A percentile compares a stretch with the other conserved stretches of the same genome.
phyloP scores from a whole-genome alignment of 345 rosid genomes.

The Pistacia integerrima region DNA sequence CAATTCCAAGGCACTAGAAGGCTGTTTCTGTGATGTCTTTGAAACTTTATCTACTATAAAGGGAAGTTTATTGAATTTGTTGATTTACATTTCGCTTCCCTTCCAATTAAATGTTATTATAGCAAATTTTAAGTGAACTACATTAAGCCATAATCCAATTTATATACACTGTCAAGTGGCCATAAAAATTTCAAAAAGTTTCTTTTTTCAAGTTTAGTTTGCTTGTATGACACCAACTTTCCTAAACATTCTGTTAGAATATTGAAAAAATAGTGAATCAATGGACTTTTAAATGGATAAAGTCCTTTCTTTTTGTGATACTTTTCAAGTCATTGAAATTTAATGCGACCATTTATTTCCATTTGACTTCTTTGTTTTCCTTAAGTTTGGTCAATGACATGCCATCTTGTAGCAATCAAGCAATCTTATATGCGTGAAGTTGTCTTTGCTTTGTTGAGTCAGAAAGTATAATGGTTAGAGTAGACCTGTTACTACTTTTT shows the following conservation, averaged over 20 bases:
- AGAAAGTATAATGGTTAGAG: neutral
- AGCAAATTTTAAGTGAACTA: neutral
- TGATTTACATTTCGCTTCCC: neutral
- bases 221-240: neutral
- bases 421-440: neutral
- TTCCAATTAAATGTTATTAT: neutral
- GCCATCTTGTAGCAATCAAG: neutral
- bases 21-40: neutral
- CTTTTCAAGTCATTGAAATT: neutral
- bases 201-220: neutral
- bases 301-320: neutral
- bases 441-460: neutral
- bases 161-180: neutral
- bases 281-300: neutral
- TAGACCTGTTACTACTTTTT: neutral
- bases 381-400: neutral
- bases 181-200: neutral
- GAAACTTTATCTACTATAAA: neutral
- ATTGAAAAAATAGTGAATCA: neutral
- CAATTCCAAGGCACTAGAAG: neutral
- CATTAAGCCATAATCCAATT: neutral
- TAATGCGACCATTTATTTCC: neutral
- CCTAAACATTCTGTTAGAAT: neutral
- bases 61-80: neutral
- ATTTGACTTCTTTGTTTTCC: neutral